Percentiles rank a stretch among this genome's conserved stretches.
phyloP scores from a whole-genome alignment of 108 stramenopile genomes.

The Cyclostephanos invisitatus region DNA sequence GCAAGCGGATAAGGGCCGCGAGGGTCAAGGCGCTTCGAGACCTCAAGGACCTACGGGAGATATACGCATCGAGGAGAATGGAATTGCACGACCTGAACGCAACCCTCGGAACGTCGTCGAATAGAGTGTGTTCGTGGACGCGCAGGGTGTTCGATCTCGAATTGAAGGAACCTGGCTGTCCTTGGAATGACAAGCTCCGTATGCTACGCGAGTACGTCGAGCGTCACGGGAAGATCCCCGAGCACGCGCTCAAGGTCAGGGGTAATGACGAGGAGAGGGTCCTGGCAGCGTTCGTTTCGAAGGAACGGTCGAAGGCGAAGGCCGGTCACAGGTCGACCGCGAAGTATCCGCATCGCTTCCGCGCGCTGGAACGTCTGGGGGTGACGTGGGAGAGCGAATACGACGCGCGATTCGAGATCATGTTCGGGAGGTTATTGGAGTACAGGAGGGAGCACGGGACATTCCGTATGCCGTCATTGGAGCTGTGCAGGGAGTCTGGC shows the following conservation, averaged over 20 bases:
- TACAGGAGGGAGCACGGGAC: constrained; percentile 44
- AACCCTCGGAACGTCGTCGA: constrained; percentile 14
- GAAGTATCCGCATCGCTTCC: constrained; percentile 34
- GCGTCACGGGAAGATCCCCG: constrained; percentile 15
- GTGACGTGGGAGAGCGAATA: constrained; percentile 33
- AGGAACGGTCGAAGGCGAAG: constrained; percentile 29
- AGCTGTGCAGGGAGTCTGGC: constrained; percentile 38
- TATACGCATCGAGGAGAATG: constrained; percentile 24
- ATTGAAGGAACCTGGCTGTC: constrained; percentile 24
- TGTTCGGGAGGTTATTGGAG: constrained; percentile 42
- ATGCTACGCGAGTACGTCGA: constrained; percentile 25
- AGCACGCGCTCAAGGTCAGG: constrained; percentile 9
- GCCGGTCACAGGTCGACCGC: constrained; percentile 13
- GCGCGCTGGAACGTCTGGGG: constrained; percentile 23
- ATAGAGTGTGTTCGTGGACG: constrained; percentile 38
- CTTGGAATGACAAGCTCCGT: constrained; percentile 34
- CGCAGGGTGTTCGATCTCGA: constrained; percentile 46
- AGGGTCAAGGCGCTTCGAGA: constrained; percentile 8
- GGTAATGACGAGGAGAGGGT: constrained; percentile 12
- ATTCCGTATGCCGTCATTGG: constrained; percentile 33
- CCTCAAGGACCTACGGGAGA: constrained; percentile 7
- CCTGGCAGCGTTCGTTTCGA: constrained; percentile 28
- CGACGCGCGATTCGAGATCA: constrained; percentile 39
- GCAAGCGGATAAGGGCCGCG: constrained; percentile 4
- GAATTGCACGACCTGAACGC: constrained; percentile 27